Conservation (phyloP, 495 filamentous ascomycete species). For the Bombardia bombarda region DNA sequence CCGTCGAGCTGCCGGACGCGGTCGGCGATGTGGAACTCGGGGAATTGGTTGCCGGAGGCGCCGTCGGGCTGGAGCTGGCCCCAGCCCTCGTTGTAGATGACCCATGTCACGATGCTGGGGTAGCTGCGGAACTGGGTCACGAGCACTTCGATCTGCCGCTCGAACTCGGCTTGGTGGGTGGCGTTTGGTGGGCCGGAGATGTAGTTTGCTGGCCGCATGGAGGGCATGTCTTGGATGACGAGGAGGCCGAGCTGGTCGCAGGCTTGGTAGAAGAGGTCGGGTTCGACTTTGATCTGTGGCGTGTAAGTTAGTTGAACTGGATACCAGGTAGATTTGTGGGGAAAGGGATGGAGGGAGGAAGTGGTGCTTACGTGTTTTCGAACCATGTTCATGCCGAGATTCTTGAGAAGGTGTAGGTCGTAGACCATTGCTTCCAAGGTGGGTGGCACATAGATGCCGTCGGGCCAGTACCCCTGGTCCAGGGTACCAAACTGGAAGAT, state of each 20-base stretch:
- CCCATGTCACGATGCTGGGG: slow-evolving; percentile 49
- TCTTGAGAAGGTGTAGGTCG: slow-evolving; percentile 53
- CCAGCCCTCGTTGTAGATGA: slow-evolving; percentile 70
- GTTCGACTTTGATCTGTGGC: slow-evolving; percentile 61
- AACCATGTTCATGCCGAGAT: slow-evolving; percentile 57
- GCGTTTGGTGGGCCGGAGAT: slow-evolving; percentile 28
- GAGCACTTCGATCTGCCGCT: slow-evolving; percentile 52
- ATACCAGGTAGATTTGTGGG: neutral
- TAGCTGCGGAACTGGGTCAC: slow-evolving; percentile 55
- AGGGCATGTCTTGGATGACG: slow-evolving; percentile 63
- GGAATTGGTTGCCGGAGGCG: too few relatives aligned
- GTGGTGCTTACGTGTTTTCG: slow-evolving; percentile 52
- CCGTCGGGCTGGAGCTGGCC: slow-evolving; percentile 32
- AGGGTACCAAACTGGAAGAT: slow-evolving; percentile 59
- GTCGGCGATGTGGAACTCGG: slow-evolving; percentile 49
- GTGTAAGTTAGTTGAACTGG: neutral
- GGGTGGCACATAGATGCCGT: slow-evolving; percentile 55
- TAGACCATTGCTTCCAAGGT: slow-evolving; percentile 57
- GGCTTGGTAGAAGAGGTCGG: slow-evolving; percentile 57
- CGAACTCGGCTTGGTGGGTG: slow-evolving; percentile 50
- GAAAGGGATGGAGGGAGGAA: neutral
- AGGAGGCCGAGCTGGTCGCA: slow-evolving; percentile 57
- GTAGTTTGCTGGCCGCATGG: slow-evolving; percentile 31
- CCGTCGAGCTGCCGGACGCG: slow-evolving; percentile 49
- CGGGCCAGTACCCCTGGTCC: slow-evolving; percentile 62